Evolutionary conservation across 345 rosid species (phyloP).

Genomic region (Populus ilicifolia): DNA sequence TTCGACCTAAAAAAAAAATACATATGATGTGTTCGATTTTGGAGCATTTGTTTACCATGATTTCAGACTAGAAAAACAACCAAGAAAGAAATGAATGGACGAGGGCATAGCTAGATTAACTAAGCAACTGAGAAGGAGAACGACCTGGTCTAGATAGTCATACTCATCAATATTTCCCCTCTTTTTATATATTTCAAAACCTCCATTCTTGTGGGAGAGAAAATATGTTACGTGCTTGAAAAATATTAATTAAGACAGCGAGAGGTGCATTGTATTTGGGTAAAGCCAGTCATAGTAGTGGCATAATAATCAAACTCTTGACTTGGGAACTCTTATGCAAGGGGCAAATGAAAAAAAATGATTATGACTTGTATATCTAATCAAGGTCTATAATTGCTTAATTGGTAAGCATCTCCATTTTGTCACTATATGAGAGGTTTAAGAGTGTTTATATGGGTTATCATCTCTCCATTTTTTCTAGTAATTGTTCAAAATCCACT

Average conservation of each 20-base stretch:
- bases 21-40: too few relatives aligned
- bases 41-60: too few relatives aligned
- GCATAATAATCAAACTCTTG: not conserved
- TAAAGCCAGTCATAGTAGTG: not conserved
- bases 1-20: too few relatives aligned
- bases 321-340: not conserved
- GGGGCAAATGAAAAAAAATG: not conserved
- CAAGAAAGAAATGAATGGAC: too few relatives aligned
- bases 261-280: not conserved
- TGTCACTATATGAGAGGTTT: not conserved
- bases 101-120: not conserved
- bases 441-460: too few relatives aligned
- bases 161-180: not conserved
- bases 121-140: not conserved
- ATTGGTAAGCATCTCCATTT: not conserved
- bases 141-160: not conserved
- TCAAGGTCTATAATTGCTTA: not conserved
- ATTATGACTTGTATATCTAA: not conserved
- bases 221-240: not conserved
- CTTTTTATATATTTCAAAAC: not conserved
- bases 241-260: not conserved
- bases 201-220: not conserved
- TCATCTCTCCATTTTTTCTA: too few relatives aligned
- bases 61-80: too few relatives aligned
- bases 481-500: not conserved